phyloP scores from a whole-genome alignment of 225 moss, liverwort and hornwort species.

The Physcomitrellopsis africana region DNA sequence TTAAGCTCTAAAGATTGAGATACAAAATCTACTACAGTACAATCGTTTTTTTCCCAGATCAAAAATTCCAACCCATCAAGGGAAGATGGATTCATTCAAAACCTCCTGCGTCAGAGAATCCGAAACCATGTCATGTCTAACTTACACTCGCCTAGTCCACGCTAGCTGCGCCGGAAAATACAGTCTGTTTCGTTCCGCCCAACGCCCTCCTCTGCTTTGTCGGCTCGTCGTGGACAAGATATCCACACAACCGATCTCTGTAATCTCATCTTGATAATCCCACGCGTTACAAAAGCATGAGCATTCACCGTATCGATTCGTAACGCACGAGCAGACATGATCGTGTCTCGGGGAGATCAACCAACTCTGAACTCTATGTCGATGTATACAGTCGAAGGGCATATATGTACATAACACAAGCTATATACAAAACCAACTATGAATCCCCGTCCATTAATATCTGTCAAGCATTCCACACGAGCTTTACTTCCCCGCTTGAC shows the following conservation, averaged over 20 bases:
- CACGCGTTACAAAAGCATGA: no score
- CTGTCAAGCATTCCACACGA: not conserved
- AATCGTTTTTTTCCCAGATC: not conserved
- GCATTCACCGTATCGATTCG: no score
- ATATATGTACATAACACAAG: constrained; percentile 9
- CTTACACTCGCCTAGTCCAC: constrained; percentile 27
- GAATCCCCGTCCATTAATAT: not conserved
- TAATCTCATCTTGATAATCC: no score
- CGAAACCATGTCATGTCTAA: constrained; percentile 16
- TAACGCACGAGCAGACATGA: no score
- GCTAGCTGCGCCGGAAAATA: constrained; percentile 10
- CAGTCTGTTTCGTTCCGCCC: no score
- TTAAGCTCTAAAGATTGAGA: not conserved
- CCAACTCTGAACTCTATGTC: constrained; percentile 3
- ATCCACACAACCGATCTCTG: no score
- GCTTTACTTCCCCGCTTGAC: not conserved
- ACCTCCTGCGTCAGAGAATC: constrained; percentile 11
- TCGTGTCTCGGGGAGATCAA: no score
- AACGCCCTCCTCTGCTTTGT: no score
- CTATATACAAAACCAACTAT: not conserved
- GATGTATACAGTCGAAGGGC: not conserved
- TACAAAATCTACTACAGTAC: constrained; percentile 14
- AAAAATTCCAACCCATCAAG: not conserved
- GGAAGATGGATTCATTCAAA: not conserved
- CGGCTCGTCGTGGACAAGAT: not conserved